Evolutionary conservation across 257 asterid species (phyloP).

Genomic region (Henckelia pumila): DNA sequence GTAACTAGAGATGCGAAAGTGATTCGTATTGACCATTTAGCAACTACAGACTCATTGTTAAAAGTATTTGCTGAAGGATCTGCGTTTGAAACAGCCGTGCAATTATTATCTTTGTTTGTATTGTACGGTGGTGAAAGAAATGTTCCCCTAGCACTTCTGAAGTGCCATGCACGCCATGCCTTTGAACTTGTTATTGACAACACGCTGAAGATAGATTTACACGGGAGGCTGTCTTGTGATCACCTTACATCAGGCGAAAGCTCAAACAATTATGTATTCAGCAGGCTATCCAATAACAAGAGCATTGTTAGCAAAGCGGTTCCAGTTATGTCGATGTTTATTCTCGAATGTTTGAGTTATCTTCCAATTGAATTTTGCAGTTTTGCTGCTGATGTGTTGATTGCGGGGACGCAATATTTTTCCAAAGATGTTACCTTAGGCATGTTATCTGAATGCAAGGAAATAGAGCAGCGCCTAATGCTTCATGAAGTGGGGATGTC

Average conservation of each 20-base stretch:
- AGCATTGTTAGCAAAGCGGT: constrained; percentile 32
- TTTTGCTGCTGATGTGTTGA: constrained; percentile 73
- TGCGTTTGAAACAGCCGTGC: constrained; percentile 73
- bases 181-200: constrained; percentile 58
- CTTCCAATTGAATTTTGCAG: constrained; percentile 82
- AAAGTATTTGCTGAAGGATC: constrained; percentile 60
- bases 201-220: constrained; percentile 36
- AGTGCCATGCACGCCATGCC: constrained; percentile 67
- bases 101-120: constrained; percentile 65
- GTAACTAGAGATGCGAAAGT: constrained; percentile 76
- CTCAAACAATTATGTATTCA: constrained; percentile 26
- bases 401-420: constrained; percentile 69
- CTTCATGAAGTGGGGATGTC: constrained; percentile 90
- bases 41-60: constrained; percentile 65
- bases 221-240: constrained; percentile 31
- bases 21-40: constrained; percentile 77
- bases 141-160: constrained; percentile 70
- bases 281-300: constrained; percentile 31
- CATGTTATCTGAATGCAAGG: constrained; percentile 68
- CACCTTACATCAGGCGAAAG: constrained; percentile 29
- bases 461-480: constrained; percentile 60
- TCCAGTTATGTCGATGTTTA: constrained; percentile 52
- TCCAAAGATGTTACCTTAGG: constrained; percentile 67
- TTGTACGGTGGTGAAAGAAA: constrained; percentile 78
- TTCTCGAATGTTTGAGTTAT: constrained; percentile 78